Base-by-base conservation (phyloP, 116 monocot species). In the Phalaenopsis hybrid region DNA sequence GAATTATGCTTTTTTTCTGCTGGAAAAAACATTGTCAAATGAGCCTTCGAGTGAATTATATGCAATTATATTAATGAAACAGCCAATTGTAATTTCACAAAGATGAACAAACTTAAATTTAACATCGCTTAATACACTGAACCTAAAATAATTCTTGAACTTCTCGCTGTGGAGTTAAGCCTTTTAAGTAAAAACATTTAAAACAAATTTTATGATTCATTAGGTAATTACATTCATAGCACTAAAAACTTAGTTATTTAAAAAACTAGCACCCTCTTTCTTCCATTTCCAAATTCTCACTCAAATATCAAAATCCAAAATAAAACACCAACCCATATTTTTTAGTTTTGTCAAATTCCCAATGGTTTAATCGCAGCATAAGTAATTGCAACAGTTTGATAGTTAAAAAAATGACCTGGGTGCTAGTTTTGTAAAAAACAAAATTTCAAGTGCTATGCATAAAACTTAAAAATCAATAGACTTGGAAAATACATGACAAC, bases 1-100 rank as follows among this genome's bases (percentile, higher is more conserved):
- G 20, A 58, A 10, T 13, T 18, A 58, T 10, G 20, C 12, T 49
- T 49, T 58, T 10, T 58, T 58, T 10, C 15, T 17, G 58, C 11
- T 58, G 18, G 16, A 58, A 0, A 58, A 10, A 58, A 58, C 20
- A 20, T 58, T 58, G 16, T 20, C 58, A 58, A 58, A 58, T 17
- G 13, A 58, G 58, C 58, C 13, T 15, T 58, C 17, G 20, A 15
- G 58, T 15, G 58, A 58, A 3, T 20, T 58, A 58, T 0, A 58
- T 58, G 58, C 20, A 58, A 58, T 58, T n/a, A n/a, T 59, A 59
- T n/a, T 59, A 59, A 59, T 59, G n/a, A 63, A 63, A 25, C 63
- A 63, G 21, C 63, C 63, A 63, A 63, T 63, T 20, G 4, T 21
- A 20, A 7, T 21, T 63, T 63, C 23, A 5, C 23, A 11, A 6